Evolutionary conservation across 148 eudicot genomes (phyloP).

Genomic region (Heliamphora exappendiculata): DNA sequence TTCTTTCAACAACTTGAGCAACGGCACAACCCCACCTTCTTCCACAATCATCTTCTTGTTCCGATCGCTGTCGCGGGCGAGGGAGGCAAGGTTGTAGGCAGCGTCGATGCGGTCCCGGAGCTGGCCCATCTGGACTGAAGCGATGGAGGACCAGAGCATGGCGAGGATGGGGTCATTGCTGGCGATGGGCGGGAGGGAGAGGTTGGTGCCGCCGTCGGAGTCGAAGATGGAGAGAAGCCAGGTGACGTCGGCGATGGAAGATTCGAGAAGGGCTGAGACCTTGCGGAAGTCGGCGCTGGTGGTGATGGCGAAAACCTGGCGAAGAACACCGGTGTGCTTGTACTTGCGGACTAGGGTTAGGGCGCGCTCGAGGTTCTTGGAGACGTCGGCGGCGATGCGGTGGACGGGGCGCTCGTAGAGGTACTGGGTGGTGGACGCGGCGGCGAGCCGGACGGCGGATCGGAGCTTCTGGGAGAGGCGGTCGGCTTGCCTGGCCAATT

Average conservation of each 20-base stretch:
- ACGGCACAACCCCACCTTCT: conserved; percentile 58
- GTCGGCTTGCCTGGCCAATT: conserved; percentile 44
- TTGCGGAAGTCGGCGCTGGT: conserved; percentile 66
- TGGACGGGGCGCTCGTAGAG: conserved; percentile 74
- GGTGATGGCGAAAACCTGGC: conserved; percentile 55
- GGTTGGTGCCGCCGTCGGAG: conserved; percentile 26
- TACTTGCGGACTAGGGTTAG: conserved; percentile 55
- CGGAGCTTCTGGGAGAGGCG: conserved; percentile 58
- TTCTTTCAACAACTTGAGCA: conserved; percentile 56
- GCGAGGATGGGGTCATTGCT: conserved; percentile 61
- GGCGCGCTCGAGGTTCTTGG: conserved; percentile 49
- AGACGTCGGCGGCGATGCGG: conserved; percentile 45
- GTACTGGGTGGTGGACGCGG: conserved; percentile 32
- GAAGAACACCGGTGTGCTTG: conserved; percentile 41
- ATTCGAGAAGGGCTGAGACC: conserved; percentile 40
- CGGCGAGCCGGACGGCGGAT: conserved; percentile 38
- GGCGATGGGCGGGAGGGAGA: conserved; percentile 59
- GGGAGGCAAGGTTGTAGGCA: conserved; percentile 39
- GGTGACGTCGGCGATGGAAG: conserved; percentile 48
- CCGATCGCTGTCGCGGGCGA: conserved; percentile 43
- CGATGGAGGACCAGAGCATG: conserved; percentile 69
- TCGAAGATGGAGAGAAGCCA: conserved; percentile 57
- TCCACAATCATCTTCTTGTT: conserved; percentile 59
- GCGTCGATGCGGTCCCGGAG: conserved; percentile 43
- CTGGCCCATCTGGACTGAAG: conserved; percentile 45